Base-by-base conservation (phyloP, 495 filamentous ascomycete species). In the Thozetella sp. region DNA sequence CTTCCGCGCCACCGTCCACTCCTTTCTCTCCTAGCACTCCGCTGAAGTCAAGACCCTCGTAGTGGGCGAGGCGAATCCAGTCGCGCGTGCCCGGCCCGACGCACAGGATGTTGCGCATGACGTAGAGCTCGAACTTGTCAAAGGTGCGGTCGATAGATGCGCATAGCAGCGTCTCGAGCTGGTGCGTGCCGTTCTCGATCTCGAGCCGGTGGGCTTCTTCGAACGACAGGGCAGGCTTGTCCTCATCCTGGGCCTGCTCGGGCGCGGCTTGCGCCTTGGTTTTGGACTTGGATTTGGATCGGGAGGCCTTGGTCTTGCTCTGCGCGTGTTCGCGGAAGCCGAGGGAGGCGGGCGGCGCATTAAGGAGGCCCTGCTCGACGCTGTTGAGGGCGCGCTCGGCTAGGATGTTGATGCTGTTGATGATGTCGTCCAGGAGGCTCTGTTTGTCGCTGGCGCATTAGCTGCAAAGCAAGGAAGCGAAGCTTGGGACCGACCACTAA, bases 391-490 rank as follows among this genome's bases (percentile, higher is more conserved):
- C 92, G 66, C 86, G 86, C 73, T 93, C 94, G 65, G 92, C 87
- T 66, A 97, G 80, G 57, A 90, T 89, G 79, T 98, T 98, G 66
- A 97, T 86, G 59, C 88, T 88, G 80, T 99, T 97, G 77, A 98
- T 97, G 61, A 99, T 91, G 70, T 98, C 95, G 82, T 99, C 95
- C 70, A 99, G 88, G 22, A 99, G 84, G 60, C 89, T 89, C 93
- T 97, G 65, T 24, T 34, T 15, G 20, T 25, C 34, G n/a, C n/a
- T n/a, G 22, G 55, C n/a, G 26, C 13, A 40, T 66, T 63, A 65
- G 60, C 48, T 54, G 26, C 15, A 9, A 19, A 23, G 30, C 20
- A 25, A 22, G 37, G n/a, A 2, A 27, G 60, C 10, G 10, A 51
- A 17, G 26, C 26, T 22, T 55, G 54, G 40, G 56, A 30, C 56